Evolutionary conservation across 78 protist genomes (phyloP).

Genomic region (Cavenderia fasciculata): DNA sequence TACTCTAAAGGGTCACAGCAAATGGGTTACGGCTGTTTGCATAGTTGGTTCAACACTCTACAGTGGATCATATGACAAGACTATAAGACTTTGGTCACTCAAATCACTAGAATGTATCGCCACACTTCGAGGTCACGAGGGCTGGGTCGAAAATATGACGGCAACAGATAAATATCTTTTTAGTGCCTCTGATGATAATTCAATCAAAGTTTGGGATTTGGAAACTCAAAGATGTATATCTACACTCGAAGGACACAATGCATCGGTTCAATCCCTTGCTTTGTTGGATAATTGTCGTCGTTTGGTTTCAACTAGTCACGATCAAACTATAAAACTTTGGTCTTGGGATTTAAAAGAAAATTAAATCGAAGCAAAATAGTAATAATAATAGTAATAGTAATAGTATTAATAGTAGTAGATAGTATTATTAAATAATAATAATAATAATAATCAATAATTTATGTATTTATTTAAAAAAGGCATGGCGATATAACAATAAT

Average conservation of each 20-base stretch:
- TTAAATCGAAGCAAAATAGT: no score
- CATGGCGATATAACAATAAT: no score
- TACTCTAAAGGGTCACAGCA: slow-evolving; percentile 77
- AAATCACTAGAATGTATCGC: slow-evolving; percentile 40
- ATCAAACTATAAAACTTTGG: slow-evolving; percentile 59
- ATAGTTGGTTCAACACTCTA: slow-evolving; percentile 49
- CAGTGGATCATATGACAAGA: slow-evolving; percentile 72
- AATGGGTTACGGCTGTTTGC: slow-evolving; percentile 68
- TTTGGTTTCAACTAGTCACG: slow-evolving; percentile 36
- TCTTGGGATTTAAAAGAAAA: slow-evolving; percentile 9
- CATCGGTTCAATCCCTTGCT: slow-evolving; percentile 58
- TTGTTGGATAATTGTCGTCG: slow-evolving; percentile 50
- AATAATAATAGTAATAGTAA: no score
- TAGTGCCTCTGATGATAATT: slow-evolving; percentile 60
- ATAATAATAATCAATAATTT: no score
- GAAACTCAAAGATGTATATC: slow-evolving; percentile 51
- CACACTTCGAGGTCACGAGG: slow-evolving; percentile 61
- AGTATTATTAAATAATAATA: no score
- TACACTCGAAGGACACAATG: slow-evolving; percentile 74
- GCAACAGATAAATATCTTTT: slow-evolving; percentile 26
- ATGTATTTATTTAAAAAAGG: no score
- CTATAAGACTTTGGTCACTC: slow-evolving; percentile 74
- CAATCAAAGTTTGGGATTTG: slow-evolving; percentile 77
- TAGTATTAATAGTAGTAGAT: no score
- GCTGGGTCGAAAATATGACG: slow-evolving; percentile 69